phyloP scores from a whole-genome alignment of 139 green algal species.

The Monoraphidium neglectum region DNA sequence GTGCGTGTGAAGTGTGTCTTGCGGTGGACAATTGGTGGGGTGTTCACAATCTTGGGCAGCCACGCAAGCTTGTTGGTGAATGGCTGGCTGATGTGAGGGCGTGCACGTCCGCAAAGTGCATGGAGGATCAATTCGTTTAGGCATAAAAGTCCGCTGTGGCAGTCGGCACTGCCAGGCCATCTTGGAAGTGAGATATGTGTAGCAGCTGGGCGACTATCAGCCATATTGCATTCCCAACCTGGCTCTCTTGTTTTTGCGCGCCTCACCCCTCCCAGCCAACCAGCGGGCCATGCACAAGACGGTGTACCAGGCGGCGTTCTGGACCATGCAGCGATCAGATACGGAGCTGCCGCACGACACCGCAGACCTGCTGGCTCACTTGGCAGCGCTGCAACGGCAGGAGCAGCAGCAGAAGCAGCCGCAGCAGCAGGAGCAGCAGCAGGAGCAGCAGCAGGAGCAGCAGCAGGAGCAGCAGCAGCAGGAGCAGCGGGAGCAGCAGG shows the following conservation, averaged over 20 bases:
- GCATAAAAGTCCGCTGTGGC: no score
- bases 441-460: not conserved
- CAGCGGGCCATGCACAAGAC: slow-evolving; percentile 55
- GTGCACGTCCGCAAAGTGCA: no score
- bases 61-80: not conserved
- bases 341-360: slow-evolving; percentile 19
- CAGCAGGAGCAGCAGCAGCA: not conserved
- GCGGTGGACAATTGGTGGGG: not conserved
- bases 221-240: no score
- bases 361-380: not conserved
- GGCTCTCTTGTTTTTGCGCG: no score
- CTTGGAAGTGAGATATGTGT: no score
- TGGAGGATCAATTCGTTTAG: no score
- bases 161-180: no score
- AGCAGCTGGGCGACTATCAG: no score
- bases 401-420: slow-evolving; percentile 16
- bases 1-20: not conserved
- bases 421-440: slow-evolving; percentile 2
- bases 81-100: not conserved
- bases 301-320: slow-evolving; percentile 54
- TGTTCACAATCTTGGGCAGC: not conserved
- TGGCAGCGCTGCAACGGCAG: slow-evolving; percentile 17
- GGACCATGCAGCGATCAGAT: slow-evolving; percentile 42
- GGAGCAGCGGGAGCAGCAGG: not conserved
- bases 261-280: slow-evolving; percentile 38